phyloP scores from a whole-genome alignment of 169 alveolate genomes.

The Plasmodium vinckei region DNA sequence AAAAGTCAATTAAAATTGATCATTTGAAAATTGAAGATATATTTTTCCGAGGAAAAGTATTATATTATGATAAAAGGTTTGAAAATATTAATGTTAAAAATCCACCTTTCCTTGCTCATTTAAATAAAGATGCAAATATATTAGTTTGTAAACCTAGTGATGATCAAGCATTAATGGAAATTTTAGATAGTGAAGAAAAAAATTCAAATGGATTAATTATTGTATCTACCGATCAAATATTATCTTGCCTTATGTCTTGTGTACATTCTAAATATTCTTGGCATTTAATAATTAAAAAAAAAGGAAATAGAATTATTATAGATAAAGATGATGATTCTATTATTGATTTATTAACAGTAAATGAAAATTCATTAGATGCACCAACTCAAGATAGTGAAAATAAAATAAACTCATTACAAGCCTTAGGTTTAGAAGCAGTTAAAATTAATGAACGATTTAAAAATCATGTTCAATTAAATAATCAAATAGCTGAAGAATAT shows the following conservation, averaged over 20 bases:
- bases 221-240: slow-evolving; percentile 92
- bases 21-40: slow-evolving; percentile 87
- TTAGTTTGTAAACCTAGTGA: slow-evolving; percentile 61
- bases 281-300: slow-evolving; percentile 90
- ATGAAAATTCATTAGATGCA: slow-evolving; percentile 93
- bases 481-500: slow-evolving; percentile 80
- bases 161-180: slow-evolving; percentile 30
- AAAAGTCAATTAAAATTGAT: slow-evolving; percentile 84
- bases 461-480: slow-evolving; percentile 87
- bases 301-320: slow-evolving; percentile 89
- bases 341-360: slow-evolving; percentile 91
- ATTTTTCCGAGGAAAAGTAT: slow-evolving; percentile 90
- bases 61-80: slow-evolving; percentile 87
- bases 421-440: slow-evolving; percentile 92
- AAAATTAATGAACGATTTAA: slow-evolving; percentile 90
- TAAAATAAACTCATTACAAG: slow-evolving; percentile 90
- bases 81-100: slow-evolving; percentile 89
- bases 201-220: slow-evolving; percentile 75
- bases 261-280: slow-evolving; percentile 92
- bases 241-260: slow-evolving; percentile 92
- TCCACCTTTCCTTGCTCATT: slow-evolving; percentile 76
- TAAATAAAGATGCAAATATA: slow-evolving; percentile 46
- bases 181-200: slow-evolving; percentile 45
- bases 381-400: slow-evolving; percentile 92
- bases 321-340: slow-evolving; percentile 94